Percentiles rank a stretch among this genome's conserved stretches.
Evolutionary conservation across 441 rosid genomes (phyloP).

Genomic region (Daphne laureola): DNA sequence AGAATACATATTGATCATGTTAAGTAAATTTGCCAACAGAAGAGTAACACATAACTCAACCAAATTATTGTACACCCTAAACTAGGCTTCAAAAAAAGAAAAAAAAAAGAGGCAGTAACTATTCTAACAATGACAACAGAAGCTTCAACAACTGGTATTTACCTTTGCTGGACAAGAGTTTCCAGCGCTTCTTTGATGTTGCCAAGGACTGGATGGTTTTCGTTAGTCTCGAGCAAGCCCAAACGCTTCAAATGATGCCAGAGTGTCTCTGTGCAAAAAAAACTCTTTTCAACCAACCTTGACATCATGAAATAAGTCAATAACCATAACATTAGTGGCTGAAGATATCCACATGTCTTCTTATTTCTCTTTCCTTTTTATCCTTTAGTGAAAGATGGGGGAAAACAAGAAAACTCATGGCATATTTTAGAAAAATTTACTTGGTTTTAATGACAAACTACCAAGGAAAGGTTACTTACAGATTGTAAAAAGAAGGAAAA

Average conservation of each 20-base stretch:
- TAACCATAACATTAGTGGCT: too few species aligned
- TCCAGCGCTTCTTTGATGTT: constrained; percentile 71
- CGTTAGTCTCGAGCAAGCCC: constrained; percentile 61
- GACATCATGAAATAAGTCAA: too few species aligned
- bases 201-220: constrained; percentile 62
- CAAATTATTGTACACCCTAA: background rate
- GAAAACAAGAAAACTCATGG: too few species aligned
- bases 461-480: too few species aligned
- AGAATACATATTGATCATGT: background rate
- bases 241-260: constrained; percentile 73
- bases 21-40: background rate
- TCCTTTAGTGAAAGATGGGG: too few species aligned
- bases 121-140: too few species aligned
- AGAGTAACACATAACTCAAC: constrained; percentile 1
- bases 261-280: constrained; percentile 39
- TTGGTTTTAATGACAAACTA: too few species aligned
- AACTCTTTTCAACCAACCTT: background rate
- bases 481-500: too few species aligned
- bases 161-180: constrained; percentile 82
- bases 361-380: too few species aligned
- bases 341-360: too few species aligned
- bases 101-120: too few species aligned
- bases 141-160: background rate
- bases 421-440: too few species aligned
- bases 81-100: background rate